phyloP scores from a whole-genome alignment of 352 stramenopile species.

The Globisporangium abappressorium region DNA sequence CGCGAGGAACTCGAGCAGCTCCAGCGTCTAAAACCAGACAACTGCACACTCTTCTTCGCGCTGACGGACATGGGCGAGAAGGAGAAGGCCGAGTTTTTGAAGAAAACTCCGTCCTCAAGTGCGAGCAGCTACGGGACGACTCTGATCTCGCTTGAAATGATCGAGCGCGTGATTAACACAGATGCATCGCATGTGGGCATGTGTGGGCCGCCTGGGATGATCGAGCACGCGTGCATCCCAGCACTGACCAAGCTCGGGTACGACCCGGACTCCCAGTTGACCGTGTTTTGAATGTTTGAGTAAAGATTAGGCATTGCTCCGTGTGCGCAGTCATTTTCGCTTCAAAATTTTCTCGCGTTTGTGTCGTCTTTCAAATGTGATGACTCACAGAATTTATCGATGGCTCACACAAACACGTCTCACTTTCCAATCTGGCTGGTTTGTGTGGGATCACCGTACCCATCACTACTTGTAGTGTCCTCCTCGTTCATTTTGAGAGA shows the following conservation, averaged over 20 bases:
- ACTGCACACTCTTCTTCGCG: constrained; percentile 43
- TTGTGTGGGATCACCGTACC: no score
- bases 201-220: constrained; percentile 93
- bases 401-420: no score
- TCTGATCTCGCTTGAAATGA: constrained; percentile 89
- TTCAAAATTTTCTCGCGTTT: no score
- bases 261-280: constrained; percentile 45
- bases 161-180: constrained; percentile 64
- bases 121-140: constrained; percentile 57
- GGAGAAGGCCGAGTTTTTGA: constrained; percentile 2
- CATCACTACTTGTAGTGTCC: no score
- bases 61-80: constrained; percentile 57
- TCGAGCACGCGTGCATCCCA: constrained; percentile 92
- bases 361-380: no score
- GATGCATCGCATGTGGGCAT: constrained; percentile 79
- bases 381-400: no score
- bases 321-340: no score
- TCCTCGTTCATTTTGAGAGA: no score
- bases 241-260: constrained; percentile 88
- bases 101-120: constrained; percentile 32
- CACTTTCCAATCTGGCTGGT: no score
- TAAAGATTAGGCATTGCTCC: no score
- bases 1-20: constrained; percentile 85
- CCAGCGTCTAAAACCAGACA: constrained; percentile 34
- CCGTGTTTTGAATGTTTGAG: no score